Evolutionary conservation across 306 rosid species (phyloP), one percentile per base, ranked within the genome.

Genomic region (Prunus campanulata): DNA sequence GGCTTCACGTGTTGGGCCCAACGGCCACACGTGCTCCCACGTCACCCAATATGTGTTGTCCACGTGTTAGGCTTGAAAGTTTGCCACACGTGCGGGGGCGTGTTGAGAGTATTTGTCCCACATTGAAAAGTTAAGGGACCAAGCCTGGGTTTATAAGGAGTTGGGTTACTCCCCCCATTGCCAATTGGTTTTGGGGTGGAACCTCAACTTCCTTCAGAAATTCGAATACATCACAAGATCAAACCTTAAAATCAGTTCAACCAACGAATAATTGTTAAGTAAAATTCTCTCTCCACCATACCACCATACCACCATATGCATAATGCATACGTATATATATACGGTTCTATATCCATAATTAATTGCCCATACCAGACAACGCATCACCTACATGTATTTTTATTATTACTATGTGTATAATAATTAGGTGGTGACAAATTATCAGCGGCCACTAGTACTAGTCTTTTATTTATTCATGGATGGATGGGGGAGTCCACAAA

Each of bases 231-330:
- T 13, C 24, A 14, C 54, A 72, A 39, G 39, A 9, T 71, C 5
- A 56, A 72, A 72, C 76, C 76, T 72, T 57, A 72, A 22, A 42
- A 57, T 56, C 66, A 56, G 67, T 56, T 22, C 66, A 16, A 49
- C 55, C 22, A 42, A 47, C 29, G 29, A 46, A 59, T 44, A 73
- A 59, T 56, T 72, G 18, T 16, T 47, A 44, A 13, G 63, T 16
- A 16, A 73, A 46, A 57, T 22, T 46, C 7, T 30, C 12, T 60
- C 66, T 50, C 60, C 46, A 69, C 25, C 18, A 24, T 16, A 8
- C 60, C 46, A 69, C 25, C 18, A 24, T 16, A 8, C 29, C 15
- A 20, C 64, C 75, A n/a, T 32, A 54, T 32, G 64, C n/a, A 54
- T 30, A 32, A 48, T 12, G 14, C 16, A 10, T 11, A 12, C 16